A percentile compares a stretch with the other conserved stretches of the same genome.
Conservation (phyloP, 148 eudicot genomes). For the Nepenthes gracilis region DNA sequence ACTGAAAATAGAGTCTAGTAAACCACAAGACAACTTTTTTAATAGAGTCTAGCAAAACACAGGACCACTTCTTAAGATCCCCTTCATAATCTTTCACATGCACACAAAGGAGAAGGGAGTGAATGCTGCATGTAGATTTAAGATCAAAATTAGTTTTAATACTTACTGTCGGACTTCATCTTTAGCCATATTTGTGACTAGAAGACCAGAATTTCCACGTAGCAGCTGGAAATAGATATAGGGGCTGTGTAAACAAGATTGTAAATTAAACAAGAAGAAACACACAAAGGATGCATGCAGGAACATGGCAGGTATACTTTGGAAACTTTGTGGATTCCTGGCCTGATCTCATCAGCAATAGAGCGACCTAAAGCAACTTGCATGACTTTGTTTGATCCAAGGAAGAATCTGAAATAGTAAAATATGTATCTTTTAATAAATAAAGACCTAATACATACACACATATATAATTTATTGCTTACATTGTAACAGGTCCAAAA, state of each 20-base stretch:
- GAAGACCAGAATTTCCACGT: constrained; percentile 77
- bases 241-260: not conserved
- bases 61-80: not conserved
- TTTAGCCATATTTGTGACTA: constrained; percentile 56
- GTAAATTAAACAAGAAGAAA: not conserved
- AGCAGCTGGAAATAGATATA: constrained; percentile 35
- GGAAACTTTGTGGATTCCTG: constrained; percentile 68
- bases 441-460: too few relatives aligned
- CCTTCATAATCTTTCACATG: too few relatives aligned
- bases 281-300: not conserved
- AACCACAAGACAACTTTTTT: not conserved
- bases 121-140: too few relatives aligned
- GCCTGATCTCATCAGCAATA: constrained; percentile 59
- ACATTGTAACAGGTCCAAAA: too few relatives aligned
- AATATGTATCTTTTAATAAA: not conserved
- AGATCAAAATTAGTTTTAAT: too few relatives aligned
- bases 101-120: too few relatives aligned
- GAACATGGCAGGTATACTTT: constrained; percentile 34
- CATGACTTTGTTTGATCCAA: constrained; percentile 98
- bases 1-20: not conserved
- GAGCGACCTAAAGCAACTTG: constrained; percentile 88
- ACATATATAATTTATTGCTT: too few relatives aligned
- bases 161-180: constrained; percentile 72
- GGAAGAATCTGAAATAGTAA: constrained; percentile 54
- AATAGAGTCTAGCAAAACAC: not conserved